Percentiles rank a stretch among this genome's conserved stretches.
phyloP scores from a whole-genome alignment of 208 protist species.

The Acanthamoeba triangularis region DNA sequence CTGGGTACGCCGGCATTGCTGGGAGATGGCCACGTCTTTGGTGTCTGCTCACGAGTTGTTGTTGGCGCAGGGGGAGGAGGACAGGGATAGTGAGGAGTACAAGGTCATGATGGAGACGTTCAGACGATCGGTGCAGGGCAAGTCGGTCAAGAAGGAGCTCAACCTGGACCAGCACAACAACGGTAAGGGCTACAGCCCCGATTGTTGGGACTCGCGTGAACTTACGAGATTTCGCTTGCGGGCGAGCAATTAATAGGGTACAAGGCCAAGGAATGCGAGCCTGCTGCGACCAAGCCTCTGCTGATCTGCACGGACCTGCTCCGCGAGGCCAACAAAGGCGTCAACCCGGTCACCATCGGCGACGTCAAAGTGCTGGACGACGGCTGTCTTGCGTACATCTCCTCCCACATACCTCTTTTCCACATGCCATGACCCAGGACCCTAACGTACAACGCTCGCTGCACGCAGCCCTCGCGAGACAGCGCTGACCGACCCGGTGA shows the following conservation, averaged over 20 bases:
- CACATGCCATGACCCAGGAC: neutral
- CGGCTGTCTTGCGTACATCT: neutral
- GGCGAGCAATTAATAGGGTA: neutral
- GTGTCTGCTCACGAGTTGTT: neutral
- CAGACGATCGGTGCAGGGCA: neutral
- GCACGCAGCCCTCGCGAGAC: constrained; percentile 7
- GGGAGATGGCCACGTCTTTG: no score
- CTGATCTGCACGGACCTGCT: constrained; percentile 6
- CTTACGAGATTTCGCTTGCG: neutral
- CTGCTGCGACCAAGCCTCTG: neutral
- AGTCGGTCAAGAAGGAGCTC: neutral
- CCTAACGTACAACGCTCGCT: neutral
- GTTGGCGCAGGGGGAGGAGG: constrained; percentile 13
- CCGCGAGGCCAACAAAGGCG: constrained; percentile 24
- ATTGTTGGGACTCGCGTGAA: no score
- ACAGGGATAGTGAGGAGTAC: constrained; percentile 59
- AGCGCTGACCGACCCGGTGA: constrained; percentile 43
- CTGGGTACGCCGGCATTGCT: constrained; percentile 6
- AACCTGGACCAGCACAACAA: neutral
- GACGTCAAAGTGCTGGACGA: constrained; percentile 12
- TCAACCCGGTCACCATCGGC: constrained; percentile 70
- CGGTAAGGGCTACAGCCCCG: neutral
- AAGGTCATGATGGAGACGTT: constrained; percentile 65
- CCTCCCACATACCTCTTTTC: neutral
- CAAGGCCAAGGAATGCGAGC: constrained; percentile 27